Base-by-base conservation (phyloP, 2,329 filamentous ascomycete species). In the Cladosporium austrohemisphaericum region DNA sequence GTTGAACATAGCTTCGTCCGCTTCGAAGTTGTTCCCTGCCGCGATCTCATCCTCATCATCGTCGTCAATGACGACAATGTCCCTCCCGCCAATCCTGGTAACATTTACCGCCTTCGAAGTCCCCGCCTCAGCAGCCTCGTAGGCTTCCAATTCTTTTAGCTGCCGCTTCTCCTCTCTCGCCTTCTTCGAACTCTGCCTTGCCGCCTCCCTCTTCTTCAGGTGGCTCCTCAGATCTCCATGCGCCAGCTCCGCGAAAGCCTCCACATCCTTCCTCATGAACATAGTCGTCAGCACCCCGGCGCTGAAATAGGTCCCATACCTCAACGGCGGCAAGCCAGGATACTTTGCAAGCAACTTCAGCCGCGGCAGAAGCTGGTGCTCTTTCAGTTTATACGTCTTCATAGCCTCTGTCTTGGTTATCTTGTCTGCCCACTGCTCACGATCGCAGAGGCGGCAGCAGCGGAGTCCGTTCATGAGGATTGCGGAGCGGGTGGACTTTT, bases 401-500 rank as follows among this genome's bases (percentile, higher is more conserved):
- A 53, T 56, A 2, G 63, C 63, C 11, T 55, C 35, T 0, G 59
- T 64, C 50, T 60, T 60, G 26, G 61, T 65, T 23, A 65, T 62
- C 47, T 60, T 65, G n/a, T 60, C 57, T 3, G 57, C 52, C 61
- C 62, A 65, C 13, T 65, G 40, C 32, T 43, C 46, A 28, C 52
- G 53, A 37, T 66, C 64, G 49, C 64, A 66, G 0, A 19, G 20
- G 3, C n/a, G 19, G 46, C 64, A 65, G 52, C 62, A 65, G 9
- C 51, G 43, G n/a, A 65, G 33, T 1, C 60, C 58, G 32, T 59
- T 65, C 38, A 60, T 55, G 14, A 66, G 51, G 18, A 63, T 62
- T 11, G 62, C 61, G 4, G 43, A 52, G 2, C 62, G 53, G 3
- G 14, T 6, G 20, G 54, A 56, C 9, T 47, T 52, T 26, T 59